phyloP scores from a whole-genome alignment of 768 basidiomycete genomes.

The Russula foetens region DNA sequence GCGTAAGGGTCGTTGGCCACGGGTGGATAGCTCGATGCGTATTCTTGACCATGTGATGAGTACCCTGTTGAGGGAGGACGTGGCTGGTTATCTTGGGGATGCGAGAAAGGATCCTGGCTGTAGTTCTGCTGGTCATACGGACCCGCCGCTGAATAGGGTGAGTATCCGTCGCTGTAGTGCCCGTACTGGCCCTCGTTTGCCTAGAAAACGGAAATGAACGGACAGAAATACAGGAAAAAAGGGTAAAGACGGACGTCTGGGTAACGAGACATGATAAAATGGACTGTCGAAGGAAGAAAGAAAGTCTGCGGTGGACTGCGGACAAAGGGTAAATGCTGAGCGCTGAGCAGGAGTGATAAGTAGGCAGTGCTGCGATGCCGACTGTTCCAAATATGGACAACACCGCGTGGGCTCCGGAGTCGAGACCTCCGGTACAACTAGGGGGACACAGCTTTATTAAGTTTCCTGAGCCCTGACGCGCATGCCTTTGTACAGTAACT shows the following conservation, averaged over 20 bases:
- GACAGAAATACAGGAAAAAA: background rate
- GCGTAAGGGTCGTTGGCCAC: conserved; percentile 16
- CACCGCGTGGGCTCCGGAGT: too few relatives aligned
- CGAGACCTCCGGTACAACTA: too few relatives aligned
- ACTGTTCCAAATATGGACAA: background rate
- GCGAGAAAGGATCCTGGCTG: conserved; percentile 36
- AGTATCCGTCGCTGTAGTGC: conserved; percentile 62
- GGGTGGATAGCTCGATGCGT: conserved; percentile 20
- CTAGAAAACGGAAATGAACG: conserved; percentile 25
- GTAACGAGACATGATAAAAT: conserved; percentile 33
- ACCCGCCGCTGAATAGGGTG: conserved; percentile 35
- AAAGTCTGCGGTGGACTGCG: background rate
- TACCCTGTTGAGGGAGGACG: conserved; percentile 13
- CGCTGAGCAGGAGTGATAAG: too few relatives aligned
- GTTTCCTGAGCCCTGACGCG: too few relatives aligned
- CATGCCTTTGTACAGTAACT: too few relatives aligned
- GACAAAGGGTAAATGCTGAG: background rate
- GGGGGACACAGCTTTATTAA: too few relatives aligned
- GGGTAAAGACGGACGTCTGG: conserved; percentile 29
- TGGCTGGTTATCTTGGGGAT: conserved; percentile 20
- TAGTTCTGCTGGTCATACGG: conserved; percentile 29
- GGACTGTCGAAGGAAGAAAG: background rate
- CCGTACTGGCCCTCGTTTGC: conserved; percentile 56
- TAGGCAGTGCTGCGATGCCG: too few relatives aligned
- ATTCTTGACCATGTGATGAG: conserved; percentile 19